Percentiles rank a stretch among this genome's conserved stretches.
These are phyloP conservation scores for Penicillium sp. DNA, from an alignment of 2,329 filamentous ascomycete species.

Conservation along the genomic window DNA sequence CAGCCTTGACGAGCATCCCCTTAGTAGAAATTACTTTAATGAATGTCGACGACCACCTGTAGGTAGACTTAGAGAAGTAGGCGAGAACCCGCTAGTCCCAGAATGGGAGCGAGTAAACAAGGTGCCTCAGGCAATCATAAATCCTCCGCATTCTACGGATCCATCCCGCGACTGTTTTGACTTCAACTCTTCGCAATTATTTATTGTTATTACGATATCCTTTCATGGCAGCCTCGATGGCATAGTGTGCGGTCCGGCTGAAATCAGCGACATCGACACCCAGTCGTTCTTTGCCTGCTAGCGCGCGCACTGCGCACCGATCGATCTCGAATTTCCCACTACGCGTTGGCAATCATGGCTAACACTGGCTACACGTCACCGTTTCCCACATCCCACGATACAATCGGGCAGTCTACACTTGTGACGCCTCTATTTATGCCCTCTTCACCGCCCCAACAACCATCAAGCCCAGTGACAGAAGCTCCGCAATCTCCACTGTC, in stretches of 20 bases:
- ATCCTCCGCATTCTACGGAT: conserved; percentile 1
- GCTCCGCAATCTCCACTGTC: conserved; percentile 22
- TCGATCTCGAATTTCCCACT: conserved; percentile 7
- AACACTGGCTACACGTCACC: conserved; percentile 41
- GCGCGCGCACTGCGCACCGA: conserved; percentile 1
- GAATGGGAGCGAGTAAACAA: conserved; percentile 23
- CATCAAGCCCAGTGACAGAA: conserved; percentile 11
- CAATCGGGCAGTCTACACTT: conserved; percentile 43
- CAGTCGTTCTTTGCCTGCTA: neutral
- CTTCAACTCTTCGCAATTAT: conserved; percentile 9
- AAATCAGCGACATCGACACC: neutral
- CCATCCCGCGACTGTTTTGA: conserved; percentile 1
- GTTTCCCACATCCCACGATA: conserved; percentile 45
- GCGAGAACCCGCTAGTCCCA: conserved; percentile 13
- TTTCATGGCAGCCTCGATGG: neutral
- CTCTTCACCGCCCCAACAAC: conserved; percentile 35
- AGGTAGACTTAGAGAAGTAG: neutral
- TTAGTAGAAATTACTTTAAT: neutral
- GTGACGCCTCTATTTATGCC: conserved; percentile 40
- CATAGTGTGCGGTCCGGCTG: neutral
- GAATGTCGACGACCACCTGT: neutral
- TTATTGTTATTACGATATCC: conserved; percentile 20
- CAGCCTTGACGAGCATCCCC: neutral
- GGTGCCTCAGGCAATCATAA: conserved; percentile 18
- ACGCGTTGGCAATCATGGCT: conserved; percentile 35